Evolutionary conservation across 2,329 filamentous ascomycete species (phyloP).

Genomic region (Sclerotiophoma versabilis): DNA sequence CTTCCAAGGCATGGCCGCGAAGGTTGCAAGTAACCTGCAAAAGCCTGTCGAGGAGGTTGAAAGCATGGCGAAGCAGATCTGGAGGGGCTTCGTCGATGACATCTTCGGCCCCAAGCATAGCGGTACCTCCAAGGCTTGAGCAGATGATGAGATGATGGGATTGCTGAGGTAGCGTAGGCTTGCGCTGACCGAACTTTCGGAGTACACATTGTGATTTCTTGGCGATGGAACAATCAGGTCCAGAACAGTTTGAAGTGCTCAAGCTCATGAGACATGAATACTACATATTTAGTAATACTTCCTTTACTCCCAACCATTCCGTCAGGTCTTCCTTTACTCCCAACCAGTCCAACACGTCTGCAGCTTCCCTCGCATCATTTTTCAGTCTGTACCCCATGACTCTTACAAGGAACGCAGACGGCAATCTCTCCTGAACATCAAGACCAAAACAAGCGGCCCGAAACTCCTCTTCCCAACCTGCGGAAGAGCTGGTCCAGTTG

Average conservation of each 20-base stretch:
- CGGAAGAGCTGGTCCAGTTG: background rate
- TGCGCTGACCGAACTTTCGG: background rate
- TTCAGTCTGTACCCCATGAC: background rate
- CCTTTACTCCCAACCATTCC: background rate
- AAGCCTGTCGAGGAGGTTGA: slow-evolving; percentile 52
- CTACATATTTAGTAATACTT: slow-evolving; percentile 19
- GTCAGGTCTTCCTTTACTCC: background rate
- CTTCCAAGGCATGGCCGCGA: slow-evolving; percentile 63
- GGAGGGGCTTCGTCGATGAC: slow-evolving; percentile 59
- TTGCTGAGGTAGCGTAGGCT: background rate
- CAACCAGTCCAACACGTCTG: background rate
- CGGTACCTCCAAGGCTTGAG: slow-evolving; percentile 31
- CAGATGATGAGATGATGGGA: background rate
- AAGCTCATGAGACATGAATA: slow-evolving; percentile 44
- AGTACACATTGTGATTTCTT: slow-evolving; percentile 7
- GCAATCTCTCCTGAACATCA: background rate
- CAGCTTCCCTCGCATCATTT: background rate
- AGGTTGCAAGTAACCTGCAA: slow-evolving; percentile 47
- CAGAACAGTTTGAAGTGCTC: slow-evolving; percentile 44
- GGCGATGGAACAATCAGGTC: slow-evolving; percentile 18
- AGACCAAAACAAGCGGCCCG: background rate
- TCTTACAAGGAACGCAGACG: background rate
- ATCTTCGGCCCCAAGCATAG: slow-evolving; percentile 50
- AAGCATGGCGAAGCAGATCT: slow-evolving; percentile 54
- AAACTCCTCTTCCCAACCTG: background rate